phyloP scores from a whole-genome alignment of 2,329 filamentous ascomycete species.

The Aquanectria penicillioides region DNA sequence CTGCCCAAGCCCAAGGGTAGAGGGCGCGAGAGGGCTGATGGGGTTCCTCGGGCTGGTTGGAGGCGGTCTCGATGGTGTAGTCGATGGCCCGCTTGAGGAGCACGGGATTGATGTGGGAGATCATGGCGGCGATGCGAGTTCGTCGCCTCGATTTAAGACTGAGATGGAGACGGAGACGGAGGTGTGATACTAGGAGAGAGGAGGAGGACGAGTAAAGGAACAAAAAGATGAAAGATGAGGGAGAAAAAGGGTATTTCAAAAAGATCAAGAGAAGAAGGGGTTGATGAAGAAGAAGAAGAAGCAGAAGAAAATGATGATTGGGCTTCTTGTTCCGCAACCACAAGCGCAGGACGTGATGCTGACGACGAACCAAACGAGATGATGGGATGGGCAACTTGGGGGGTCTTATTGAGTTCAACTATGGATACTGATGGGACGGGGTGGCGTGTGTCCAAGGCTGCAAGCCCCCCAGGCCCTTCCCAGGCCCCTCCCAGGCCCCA shows the following conservation, averaged over 20 bases:
- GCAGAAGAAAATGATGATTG: conserved; percentile 16
- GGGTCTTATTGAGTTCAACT: conserved; percentile 21
- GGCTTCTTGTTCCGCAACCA: conserved; percentile 5
- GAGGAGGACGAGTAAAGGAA: background rate
- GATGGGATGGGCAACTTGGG: background rate
- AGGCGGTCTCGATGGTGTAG: conserved; percentile 6
- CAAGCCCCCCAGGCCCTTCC: background rate
- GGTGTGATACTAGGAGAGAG: background rate
- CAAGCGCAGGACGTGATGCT: conserved; percentile 12
- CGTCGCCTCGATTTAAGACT: no score
- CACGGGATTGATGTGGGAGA: conserved; percentile 26
- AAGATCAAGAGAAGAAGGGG: background rate
- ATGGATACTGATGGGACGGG: background rate
- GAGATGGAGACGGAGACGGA: background rate
- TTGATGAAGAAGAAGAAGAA: conserved; percentile 18
- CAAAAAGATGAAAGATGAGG: background rate
- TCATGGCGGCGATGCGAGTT: conserved; percentile 26
- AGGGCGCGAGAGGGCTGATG: conserved; percentile 38
- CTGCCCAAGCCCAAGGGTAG: conserved; percentile 50
- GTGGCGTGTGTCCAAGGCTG: background rate
- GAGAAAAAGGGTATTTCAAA: background rate
- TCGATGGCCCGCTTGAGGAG: conserved; percentile 48
- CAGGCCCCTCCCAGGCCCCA: no score
- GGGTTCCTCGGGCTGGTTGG: conserved; percentile 9
- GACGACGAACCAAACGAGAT: conserved; percentile 1